Base-by-base conservation (phyloP, 2,329 filamentous ascomycete genomes). In the Podosphaera xanthii region DNA sequence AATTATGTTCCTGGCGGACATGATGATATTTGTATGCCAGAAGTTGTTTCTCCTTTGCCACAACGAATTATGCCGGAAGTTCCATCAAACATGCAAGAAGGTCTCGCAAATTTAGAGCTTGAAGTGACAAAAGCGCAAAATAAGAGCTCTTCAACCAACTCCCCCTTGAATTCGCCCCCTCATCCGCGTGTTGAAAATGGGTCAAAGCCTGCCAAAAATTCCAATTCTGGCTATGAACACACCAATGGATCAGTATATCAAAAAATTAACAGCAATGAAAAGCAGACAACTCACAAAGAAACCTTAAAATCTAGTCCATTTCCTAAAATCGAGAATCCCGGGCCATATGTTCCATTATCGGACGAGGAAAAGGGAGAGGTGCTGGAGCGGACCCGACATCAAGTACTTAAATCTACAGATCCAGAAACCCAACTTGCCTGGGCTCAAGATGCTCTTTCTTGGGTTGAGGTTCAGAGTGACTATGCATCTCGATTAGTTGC, bases 391-490 rank as follows among this genome's bases (percentile, higher is more conserved):
- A 88, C 89, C 40, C 82, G 91, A 59, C 74, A 86, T 62, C 80
- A 86, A 61, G 91, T 97, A 42, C 77, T 98, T 63, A 87, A 89
- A 68, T 95, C 89, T 54, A 94, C 94, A 67, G 90, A 98, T 70
- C 88, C 94, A 56, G 84, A 94, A 65, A 94, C 94, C 82, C 92
- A 98, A 74, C 78, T 98, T 67, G 87, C 87, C 61, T 98, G 92
- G 92, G 91, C 92, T 48, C 86, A 94, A 68, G 92, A 97, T 72
- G 84, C 89, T 52, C 77, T 98, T 61, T 81, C 83, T 58, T 96
- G 89, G 75, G 87, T 91, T 38, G 91, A 96, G 67, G 83, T 89
- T 60, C 80, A 87, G 56, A 79, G 84, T 67, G 84, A 94, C 65
- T 84, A 90, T 61, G 78, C 90, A 5, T 35, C 58, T n/a, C 61